A percentile compares a stretch with the other conserved stretches of the same genome.
phyloP scores from a whole-genome alignment of 768 basidiomycete species.

The Hydnum rufescens region DNA sequence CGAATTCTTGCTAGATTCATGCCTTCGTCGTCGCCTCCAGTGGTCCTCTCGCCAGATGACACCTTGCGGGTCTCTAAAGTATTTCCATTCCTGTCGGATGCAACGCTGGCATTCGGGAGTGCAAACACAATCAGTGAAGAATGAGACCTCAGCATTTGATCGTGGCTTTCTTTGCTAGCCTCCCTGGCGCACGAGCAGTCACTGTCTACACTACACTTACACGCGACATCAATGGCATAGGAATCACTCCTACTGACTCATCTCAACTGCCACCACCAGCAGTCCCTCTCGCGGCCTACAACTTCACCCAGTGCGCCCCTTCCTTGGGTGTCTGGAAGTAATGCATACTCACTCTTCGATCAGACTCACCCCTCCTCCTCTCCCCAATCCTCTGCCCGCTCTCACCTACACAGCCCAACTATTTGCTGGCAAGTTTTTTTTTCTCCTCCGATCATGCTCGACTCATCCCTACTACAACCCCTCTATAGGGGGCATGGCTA shows the following conservation, averaged over 20 bases:
- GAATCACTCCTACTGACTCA: background rate
- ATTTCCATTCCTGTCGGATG: too few relatives aligned
- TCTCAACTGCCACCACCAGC: background rate
- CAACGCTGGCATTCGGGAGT: too few relatives aligned
- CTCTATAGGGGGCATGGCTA: slow-evolving; percentile 9
- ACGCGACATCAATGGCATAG: background rate
- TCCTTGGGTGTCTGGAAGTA: background rate
- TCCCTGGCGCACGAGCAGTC: too few relatives aligned
- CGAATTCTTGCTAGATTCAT: too few relatives aligned
- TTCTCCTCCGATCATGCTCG: background rate
- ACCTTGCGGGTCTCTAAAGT: too few relatives aligned
- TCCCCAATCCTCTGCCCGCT: background rate
- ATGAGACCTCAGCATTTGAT: too few relatives aligned
- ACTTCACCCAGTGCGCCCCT: background rate
- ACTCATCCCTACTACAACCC: background rate
- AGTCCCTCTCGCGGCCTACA: background rate
- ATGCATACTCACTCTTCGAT: background rate
- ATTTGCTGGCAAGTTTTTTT: background rate
- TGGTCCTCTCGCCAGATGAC: too few relatives aligned
- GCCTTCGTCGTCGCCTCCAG: too few relatives aligned
- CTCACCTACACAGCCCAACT: background rate
- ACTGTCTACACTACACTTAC: background rate
- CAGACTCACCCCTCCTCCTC: background rate
- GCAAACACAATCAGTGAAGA: too few relatives aligned
- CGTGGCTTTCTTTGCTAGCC: too few relatives aligned